phyloP scores from a whole-genome alignment of 768 basidiomycete species.

The Boletus vermiculosoides region DNA sequence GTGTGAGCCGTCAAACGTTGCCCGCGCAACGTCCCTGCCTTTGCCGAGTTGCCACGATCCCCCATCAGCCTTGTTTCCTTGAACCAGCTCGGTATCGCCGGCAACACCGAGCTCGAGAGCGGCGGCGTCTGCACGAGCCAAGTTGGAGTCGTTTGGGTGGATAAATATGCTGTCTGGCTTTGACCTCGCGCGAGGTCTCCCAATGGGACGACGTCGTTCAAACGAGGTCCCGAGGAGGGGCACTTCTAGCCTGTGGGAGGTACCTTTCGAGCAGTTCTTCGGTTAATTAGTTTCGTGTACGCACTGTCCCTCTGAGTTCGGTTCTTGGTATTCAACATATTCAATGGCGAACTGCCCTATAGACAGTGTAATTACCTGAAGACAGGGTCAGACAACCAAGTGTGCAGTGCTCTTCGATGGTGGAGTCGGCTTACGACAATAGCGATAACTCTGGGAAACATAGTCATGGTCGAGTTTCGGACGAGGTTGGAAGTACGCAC shows the following conservation, averaged over 20 bases:
- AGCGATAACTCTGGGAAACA: conserved; percentile 22
- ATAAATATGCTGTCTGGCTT: conserved; percentile 62
- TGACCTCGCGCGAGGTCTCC: conserved; percentile 45
- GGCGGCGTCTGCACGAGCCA: conserved; percentile 65
- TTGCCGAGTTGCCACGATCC: conserved; percentile 51
- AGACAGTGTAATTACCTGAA: conserved; percentile 56
- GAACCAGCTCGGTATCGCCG: conserved; percentile 48
- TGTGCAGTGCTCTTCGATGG: not conserved
- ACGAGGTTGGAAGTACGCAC: conserved; percentile 40
- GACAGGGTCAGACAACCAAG: not conserved
- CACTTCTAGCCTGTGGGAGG: conserved; percentile 19
- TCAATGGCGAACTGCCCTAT: conserved; percentile 57
- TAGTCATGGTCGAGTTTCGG: conserved; percentile 8
- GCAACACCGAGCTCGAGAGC: conserved; percentile 53
- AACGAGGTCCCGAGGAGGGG: conserved; percentile 21
- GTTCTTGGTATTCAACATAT: conserved; percentile 25
- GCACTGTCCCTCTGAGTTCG: conserved; percentile 19
- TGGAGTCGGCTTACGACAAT: conserved; percentile 19
- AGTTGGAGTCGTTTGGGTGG: conserved; percentile 59
- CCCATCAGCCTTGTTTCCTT: conserved; percentile 38
- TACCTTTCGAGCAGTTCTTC: not conserved
- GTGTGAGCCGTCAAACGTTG: conserved; percentile 36
- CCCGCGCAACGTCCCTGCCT: conserved; percentile 50
- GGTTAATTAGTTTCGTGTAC: not conserved
- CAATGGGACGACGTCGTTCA: conserved; percentile 4